Conservation (phyloP, 1,284 basidiomycete species). For the Paramarasmius palmivorus region DNA sequence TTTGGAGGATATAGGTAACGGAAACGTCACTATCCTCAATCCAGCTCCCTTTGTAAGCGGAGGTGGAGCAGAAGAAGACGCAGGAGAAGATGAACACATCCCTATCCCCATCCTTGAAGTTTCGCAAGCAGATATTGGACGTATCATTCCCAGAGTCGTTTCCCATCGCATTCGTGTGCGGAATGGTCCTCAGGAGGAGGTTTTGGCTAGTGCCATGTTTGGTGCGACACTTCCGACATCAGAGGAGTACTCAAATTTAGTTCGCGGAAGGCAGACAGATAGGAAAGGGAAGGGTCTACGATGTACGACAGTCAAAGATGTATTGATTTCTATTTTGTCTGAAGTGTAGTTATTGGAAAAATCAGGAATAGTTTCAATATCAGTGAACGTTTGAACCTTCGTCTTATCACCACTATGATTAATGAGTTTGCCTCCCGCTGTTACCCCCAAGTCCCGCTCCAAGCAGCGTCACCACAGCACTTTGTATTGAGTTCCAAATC, state of each 20-base stretch:
- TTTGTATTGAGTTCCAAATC: too few species aligned
- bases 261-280: slow-evolving; percentile 1
- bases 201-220: slow-evolving; percentile 60
- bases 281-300: background rate
- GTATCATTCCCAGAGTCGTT: slow-evolving; percentile 67
- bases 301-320: slow-evolving; percentile 55
- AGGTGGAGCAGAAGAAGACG: slow-evolving; percentile 9
- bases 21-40: slow-evolving; percentile 23
- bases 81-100: background rate
- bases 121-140: slow-evolving; percentile 69
- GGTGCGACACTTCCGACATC: slow-evolving; percentile 35
- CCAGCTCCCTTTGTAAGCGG: background rate
- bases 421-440: too few species aligned
- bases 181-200: slow-evolving; percentile 65
- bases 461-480: too few species aligned
- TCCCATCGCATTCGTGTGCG: slow-evolving; percentile 70
- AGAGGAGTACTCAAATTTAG: background rate
- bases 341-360: slow-evolving; percentile 39
- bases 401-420: too few species aligned
- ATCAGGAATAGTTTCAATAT: too few species aligned
- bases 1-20: slow-evolving; percentile 23
- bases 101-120: slow-evolving; percentile 47
- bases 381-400: too few species aligned
- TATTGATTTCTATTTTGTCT: slow-evolving; percentile 53
- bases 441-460: too few species aligned